These are phyloP conservation scores for Nannochloris sp. DNA, from an alignment of 139 green algal species.

Conservation along the genomic window DNA sequence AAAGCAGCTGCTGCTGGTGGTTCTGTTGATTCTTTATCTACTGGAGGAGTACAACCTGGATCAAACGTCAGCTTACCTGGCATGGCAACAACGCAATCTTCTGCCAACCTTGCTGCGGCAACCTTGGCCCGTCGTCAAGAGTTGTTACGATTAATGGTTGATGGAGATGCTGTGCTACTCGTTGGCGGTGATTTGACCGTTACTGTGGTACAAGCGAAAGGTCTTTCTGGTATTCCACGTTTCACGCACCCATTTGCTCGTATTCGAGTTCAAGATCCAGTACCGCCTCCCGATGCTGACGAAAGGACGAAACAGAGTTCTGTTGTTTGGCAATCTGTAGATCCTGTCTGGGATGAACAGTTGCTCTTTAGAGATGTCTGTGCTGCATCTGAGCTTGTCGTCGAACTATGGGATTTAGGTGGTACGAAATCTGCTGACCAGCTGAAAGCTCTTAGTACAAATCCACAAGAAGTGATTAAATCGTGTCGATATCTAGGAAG, in stretches of 20 bases:
- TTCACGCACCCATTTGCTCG: slow-evolving; percentile 45
- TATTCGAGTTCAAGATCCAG: slow-evolving; percentile 24
- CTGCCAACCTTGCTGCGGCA: no score
- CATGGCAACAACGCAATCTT: no score
- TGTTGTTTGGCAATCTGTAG: slow-evolving; percentile 36
- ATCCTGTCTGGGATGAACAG: slow-evolving; percentile 45
- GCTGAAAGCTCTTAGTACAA: slow-evolving; percentile 21
- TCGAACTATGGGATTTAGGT: slow-evolving; percentile 62
- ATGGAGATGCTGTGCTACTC: slow-evolving; percentile 38
- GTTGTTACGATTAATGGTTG: slow-evolving; percentile 25
- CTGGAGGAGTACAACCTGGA: no score
- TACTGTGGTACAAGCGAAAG: slow-evolving; percentile 35
- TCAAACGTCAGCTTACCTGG: no score
- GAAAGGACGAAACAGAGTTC: slow-evolving; percentile 30
- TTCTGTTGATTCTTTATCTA: no score
- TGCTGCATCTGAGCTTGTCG: slow-evolving; percentile 42
- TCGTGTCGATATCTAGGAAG: slow-evolving; percentile 44
- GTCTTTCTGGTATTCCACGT: slow-evolving; percentile 15
- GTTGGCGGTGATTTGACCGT: slow-evolving; percentile 50
- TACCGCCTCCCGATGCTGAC: slow-evolving; percentile 13
- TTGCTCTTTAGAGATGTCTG: slow-evolving; percentile 39
- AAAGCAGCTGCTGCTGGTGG: neutral
- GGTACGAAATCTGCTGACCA: slow-evolving; percentile 20
- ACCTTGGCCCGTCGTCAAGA: slow-evolving; percentile 23
- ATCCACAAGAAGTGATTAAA: slow-evolving; percentile 39